phyloP scores from a whole-genome alignment of 176 grass and related monocot genomes.

The Zea luxurians region DNA sequence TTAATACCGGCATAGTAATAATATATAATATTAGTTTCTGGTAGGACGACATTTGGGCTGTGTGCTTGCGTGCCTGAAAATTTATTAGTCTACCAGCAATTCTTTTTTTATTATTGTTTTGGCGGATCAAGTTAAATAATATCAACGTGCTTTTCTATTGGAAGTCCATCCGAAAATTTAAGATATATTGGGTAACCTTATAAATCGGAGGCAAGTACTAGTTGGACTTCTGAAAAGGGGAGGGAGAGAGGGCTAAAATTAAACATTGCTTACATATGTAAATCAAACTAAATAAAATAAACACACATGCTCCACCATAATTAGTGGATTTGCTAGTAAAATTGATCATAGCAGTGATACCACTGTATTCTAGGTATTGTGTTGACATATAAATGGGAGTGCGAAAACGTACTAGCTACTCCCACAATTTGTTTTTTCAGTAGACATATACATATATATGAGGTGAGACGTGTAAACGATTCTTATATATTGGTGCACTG shows the following conservation, averaged over 20 bases:
- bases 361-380: neutral
- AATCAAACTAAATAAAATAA: neutral
- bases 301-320: neutral
- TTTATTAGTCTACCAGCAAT: neutral
- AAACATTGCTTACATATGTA: neutral
- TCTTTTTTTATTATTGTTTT: neutral
- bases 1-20: neutral
- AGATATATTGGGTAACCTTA: constrained; percentile 23
- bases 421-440: too few species aligned
- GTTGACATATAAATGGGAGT: neutral
- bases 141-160: neutral
- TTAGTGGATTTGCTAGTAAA: neutral
- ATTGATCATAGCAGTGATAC: neutral
- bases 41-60: neutral
- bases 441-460: too few species aligned
- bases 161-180: constrained; percentile 14
- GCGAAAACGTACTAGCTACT: too few species aligned
- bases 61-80: neutral
- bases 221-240: neutral
- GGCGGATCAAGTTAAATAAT: neutral
- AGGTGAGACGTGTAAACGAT: too few species aligned
- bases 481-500: too few species aligned
- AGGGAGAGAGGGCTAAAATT: neutral
- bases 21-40: neutral
- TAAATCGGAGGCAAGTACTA: constrained; percentile 9